Evolutionary conservation across 192 early-diverging fungal genomes (phyloP), one percentile per base, ranked within the genome.

Genomic region (Chytriomyces sp.): DNA sequence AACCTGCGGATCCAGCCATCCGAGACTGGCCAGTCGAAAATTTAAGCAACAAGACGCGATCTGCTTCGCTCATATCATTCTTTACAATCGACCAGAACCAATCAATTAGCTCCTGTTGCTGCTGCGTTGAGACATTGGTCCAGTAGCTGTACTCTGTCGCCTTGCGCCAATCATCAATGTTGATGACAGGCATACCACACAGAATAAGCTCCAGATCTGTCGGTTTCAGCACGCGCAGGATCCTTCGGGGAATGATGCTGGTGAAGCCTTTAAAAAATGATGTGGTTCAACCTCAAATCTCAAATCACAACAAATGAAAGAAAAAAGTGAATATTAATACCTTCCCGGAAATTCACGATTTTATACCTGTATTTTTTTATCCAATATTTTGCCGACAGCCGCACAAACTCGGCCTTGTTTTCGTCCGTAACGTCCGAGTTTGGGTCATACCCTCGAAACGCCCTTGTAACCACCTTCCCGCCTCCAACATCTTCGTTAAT

Each of bases 261-360:
- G 49, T 57, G 69, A 73, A 61, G 7, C 71, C 71, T 62, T 13
- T 64, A 28, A 28, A 13, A 4, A 3, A 28, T 5, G 16, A 60
- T 23, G 43, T 28, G 8, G 47, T 46, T 18, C 23, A n/a, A 9
- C 65, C 47, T 18, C 5, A 35, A 67, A 48, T n/a, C 68, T 53
- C n/a, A 69, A 7, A 69, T 24, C 5, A 43, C 46, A 57, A 49
- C 7, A 49, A 53, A 57, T 8, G 20, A 69, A 24, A 28, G 3
- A 69, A 57, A 26, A 67, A 20, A 57, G 53, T n/a, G 20, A 8
- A 13, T 18, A 61, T n/a, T 1, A 8, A 13, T 18, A 61, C 71
- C 71, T 62, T 73, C 71, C 53, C 71, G 71, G 62, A 73, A 73
- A 18, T 53, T 60, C 16, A 73, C 71, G 35, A 73, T 73, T 45